Percentiles rank a stretch among this genome's conserved stretches.
Evolutionary conservation across 208 protist genomes (phyloP).

Genomic region (Leishmania amazonensis): DNA sequence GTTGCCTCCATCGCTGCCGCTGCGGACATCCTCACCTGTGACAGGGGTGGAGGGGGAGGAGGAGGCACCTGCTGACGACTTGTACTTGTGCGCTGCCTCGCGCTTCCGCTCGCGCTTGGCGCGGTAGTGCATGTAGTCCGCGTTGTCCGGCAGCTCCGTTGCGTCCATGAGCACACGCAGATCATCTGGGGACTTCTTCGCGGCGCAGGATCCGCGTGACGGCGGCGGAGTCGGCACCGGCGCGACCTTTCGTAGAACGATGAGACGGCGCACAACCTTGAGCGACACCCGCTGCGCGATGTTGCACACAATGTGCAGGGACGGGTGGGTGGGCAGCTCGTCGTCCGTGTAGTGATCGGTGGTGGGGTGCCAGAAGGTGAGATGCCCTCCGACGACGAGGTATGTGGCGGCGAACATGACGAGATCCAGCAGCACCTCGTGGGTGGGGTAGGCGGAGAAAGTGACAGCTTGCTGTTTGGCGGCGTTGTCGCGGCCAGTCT

Average conservation of each 20-base stretch:
- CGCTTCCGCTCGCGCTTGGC: slow-evolving; percentile 54
- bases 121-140: slow-evolving; percentile 77
- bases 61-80: background rate
- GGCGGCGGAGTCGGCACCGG: slow-evolving; percentile 41
- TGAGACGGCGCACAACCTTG: slow-evolving; percentile 74
- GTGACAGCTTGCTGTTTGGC: background rate
- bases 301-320: slow-evolving; percentile 73
- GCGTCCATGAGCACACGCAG: slow-evolving; percentile 64
- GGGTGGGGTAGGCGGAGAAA: slow-evolving; percentile 39
- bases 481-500: background rate
- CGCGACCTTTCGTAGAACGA: slow-evolving; percentile 63
- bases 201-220: slow-evolving; percentile 53
- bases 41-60: background rate
- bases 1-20: background rate
- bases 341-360: slow-evolving; percentile 83
- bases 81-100: slow-evolving; percentile 36
- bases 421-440: slow-evolving; percentile 89
- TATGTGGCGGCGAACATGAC: slow-evolving; percentile 91
- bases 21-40: background rate
- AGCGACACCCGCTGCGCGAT: slow-evolving; percentile 85
- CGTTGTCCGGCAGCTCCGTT: slow-evolving; percentile 68
- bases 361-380: slow-evolving; percentile 96
- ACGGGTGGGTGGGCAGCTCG: slow-evolving; percentile 94
- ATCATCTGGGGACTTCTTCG: slow-evolving; percentile 41
- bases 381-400: slow-evolving; percentile 84